A percentile compares a stretch with the other conserved stretches of the same genome.
phyloP scores from a whole-genome alignment of 129 eudicot genomes.

The Artemisia argyi region DNA sequence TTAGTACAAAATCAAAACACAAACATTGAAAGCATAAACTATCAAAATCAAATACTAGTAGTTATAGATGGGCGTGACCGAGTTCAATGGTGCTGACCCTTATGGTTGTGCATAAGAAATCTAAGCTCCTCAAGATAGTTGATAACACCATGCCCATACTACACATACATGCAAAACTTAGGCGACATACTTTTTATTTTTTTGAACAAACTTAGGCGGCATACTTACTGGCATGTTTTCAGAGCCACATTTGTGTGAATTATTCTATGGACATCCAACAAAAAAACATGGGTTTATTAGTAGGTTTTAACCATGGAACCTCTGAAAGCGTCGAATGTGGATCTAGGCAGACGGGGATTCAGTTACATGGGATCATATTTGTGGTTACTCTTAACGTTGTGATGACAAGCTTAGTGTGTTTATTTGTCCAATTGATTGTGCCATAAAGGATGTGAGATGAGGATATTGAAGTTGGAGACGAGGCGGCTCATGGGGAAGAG shows the following conservation, averaged over 20 bases:
- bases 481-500: constrained; percentile 73
- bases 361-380: constrained; percentile 49
- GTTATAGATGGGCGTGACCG: constrained; percentile 69
- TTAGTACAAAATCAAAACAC: no score
- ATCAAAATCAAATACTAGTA: no score
- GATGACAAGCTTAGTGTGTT: constrained; percentile 57
- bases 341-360: constrained; percentile 59
- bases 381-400: constrained; percentile 42
- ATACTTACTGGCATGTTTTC: constrained; percentile 57
- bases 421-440: constrained; percentile 43
- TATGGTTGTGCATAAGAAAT: constrained; percentile 71
- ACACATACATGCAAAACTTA: constrained; percentile 54
- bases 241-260: constrained; percentile 37
- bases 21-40: no score
- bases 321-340: constrained; percentile 22
- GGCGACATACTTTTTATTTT: constrained; percentile 65
- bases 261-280: constrained; percentile 34
- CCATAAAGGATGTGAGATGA: constrained; percentile 64
- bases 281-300: constrained; percentile 45
- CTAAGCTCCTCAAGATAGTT: constrained; percentile 49
- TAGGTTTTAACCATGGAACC: constrained; percentile 35
- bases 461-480: constrained; percentile 70
- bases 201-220: constrained; percentile 54
- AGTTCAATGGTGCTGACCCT: constrained; percentile 67
- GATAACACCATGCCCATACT: constrained; percentile 65